phyloP scores from a whole-genome alignment of 306 rosid species.

The Quercus cerris region DNA sequence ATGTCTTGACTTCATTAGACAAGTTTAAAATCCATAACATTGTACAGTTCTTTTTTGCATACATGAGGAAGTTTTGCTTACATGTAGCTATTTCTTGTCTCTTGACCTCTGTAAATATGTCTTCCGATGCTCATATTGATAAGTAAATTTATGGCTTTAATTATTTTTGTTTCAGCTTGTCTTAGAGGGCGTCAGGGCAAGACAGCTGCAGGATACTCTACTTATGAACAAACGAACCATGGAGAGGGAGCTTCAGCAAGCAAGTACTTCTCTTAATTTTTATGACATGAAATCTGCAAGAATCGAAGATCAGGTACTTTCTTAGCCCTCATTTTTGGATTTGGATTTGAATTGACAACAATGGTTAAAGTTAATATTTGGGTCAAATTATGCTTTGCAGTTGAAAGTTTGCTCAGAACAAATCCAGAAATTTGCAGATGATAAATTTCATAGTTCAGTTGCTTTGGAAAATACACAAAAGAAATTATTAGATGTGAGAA shows the following conservation, averaged over 20 bases:
- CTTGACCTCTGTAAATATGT: not conserved
- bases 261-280: slow-evolving; percentile 57
- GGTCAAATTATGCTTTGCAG: slow-evolving; percentile 46
- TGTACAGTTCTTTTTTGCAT: not conserved
- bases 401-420: slow-evolving; percentile 71
- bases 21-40: not conserved
- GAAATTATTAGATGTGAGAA: slow-evolving; percentile 57
- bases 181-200: slow-evolving; percentile 76
- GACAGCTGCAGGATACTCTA: slow-evolving; percentile 62
- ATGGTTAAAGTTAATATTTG: not conserved
- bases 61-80: not conserved
- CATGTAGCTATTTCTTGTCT: not conserved
- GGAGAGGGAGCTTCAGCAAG: slow-evolving; percentile 72
- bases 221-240: slow-evolving; percentile 54
- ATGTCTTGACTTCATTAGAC: not conserved
- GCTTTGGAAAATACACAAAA: slow-evolving; percentile 57
- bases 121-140: not conserved
- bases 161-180: slow-evolving; percentile 62
- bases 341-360: slow-evolving; percentile 4
- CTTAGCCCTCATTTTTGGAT: slow-evolving; percentile 6
- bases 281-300: slow-evolving; percentile 65
- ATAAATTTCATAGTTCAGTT: slow-evolving; percentile 52
- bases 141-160: not conserved
- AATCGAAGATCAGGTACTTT: slow-evolving; percentile 80
- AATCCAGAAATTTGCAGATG: slow-evolving; percentile 49